Conservation (phyloP, 1,284 basidiomycete species). For the Inonotus obliquus region DNA sequence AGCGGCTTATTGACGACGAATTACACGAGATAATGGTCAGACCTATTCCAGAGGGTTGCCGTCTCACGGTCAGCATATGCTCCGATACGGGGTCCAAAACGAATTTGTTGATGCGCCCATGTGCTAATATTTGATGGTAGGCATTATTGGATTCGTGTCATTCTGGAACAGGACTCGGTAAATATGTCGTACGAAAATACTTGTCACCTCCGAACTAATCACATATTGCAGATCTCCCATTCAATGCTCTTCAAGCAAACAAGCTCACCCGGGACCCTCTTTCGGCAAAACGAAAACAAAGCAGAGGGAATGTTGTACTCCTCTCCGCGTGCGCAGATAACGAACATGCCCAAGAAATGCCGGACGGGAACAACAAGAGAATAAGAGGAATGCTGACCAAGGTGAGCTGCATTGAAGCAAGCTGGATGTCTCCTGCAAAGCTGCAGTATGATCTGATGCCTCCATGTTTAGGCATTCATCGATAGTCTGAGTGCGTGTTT, state of each 20-base stretch:
- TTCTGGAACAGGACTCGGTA: conserved; percentile 19
- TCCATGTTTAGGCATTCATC: conserved; percentile 10
- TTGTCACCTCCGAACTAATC: background rate
- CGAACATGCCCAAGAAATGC: conserved; percentile 10
- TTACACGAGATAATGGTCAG: conserved; percentile 20
- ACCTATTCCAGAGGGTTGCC: conserved; percentile 19
- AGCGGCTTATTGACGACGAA: conserved; percentile 20
- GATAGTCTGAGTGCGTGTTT: conserved; percentile 8
- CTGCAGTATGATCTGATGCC: background rate
- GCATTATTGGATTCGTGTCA: conserved; percentile 21
- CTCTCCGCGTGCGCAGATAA: conserved; percentile 11
- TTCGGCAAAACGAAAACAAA: conserved; percentile 8
- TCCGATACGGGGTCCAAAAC: background rate
- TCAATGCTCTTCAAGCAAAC: background rate
- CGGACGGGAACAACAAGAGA: background rate
- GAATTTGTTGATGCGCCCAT: background rate
- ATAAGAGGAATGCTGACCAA: conserved; percentile 14
- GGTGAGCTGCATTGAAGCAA: background rate
- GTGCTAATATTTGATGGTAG: background rate
- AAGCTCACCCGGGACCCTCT: background rate
- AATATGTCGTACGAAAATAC: background rate
- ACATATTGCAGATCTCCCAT: conserved; percentile 3
- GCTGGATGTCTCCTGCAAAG: background rate
- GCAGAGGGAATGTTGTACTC: conserved; percentile 14
- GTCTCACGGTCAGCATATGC: conserved; percentile 13